Evolutionary conservation across 495 filamentous ascomycete genomes (phyloP), one percentile per base, ranked within the genome.

Genomic region (Trichocladium antarcticum): DNA sequence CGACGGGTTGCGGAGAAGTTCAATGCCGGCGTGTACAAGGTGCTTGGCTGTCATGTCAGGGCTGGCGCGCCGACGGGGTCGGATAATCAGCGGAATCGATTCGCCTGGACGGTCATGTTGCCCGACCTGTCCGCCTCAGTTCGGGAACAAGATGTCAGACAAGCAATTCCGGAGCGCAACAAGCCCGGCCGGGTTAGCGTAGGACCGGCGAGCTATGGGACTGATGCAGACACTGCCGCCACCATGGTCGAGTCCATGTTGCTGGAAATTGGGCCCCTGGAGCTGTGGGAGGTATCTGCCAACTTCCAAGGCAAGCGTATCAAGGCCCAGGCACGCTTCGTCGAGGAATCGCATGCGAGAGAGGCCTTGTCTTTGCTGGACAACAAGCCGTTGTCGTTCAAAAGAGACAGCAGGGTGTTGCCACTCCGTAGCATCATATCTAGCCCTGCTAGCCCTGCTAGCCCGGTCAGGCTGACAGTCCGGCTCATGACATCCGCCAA

Each of bases 251-350:
- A 58, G 37, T 58, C 58, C 11, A 51, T 62, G 16, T 56, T 69
- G n/a, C 48, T 53, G 1, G 36, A 47, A 1, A 34, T 62, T 21
- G 67, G 66, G 0, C 45, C 58, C 6, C 42, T 68, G 11, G 62
- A 68, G 37, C 64, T 49, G 54, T 67, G 62, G 64, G 62, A 63
- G 28, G 55, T 48, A 3, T 35, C 55, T 9, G 35, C 47, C 0
- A 29, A 34, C 1, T 48, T 47, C 9, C 20, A 35, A 5, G 58
- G 57, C 4, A 62, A 62, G 42, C 55, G 60, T 6, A 45, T 57
- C 28, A 66, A 66, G 42, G 68, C 62, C 0, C 61, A 55, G 12
- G 67, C 57, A 3, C 57, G 57, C 15, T 72, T 68, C 38, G 21
- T 32, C 5, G 53, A 57, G 3, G 58, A 62, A 20, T 54, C 54